Conservation (phyloP, 257 asterid species). For the Fraxinus quadrangulata region DNA sequence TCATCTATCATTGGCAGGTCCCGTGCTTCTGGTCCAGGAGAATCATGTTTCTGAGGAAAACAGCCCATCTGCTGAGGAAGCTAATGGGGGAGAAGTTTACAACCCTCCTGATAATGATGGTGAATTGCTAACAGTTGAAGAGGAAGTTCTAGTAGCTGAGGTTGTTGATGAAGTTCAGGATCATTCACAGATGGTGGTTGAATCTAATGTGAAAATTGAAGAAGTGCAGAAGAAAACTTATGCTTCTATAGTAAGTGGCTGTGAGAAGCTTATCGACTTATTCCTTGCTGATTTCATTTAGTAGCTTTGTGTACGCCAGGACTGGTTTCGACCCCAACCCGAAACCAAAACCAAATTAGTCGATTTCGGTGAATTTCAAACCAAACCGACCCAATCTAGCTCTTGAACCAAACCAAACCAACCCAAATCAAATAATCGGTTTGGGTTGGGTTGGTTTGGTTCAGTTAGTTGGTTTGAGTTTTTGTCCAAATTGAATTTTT, state of each 20-base stretch:
- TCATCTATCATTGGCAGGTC: conserved; percentile 24
- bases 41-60: conserved; percentile 53
- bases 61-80: conserved; percentile 56
- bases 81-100: conserved; percentile 65
- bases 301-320: not conserved
- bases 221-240: conserved; percentile 82
- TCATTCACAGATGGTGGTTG: conserved; percentile 46
- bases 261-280: conserved; percentile 2
- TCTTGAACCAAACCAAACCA: too few species aligned
- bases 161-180: conserved; percentile 68
- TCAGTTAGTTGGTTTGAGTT: too few species aligned
- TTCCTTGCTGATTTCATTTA: not conserved
- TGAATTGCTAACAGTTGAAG: conserved; percentile 53
- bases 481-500: too few species aligned
- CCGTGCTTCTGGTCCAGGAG: conserved; percentile 37
- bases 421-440: too few species aligned
- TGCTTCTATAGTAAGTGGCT: conserved; percentile 81
- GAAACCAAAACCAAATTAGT: too few species aligned
- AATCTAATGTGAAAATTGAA: conserved; percentile 55
- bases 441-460: too few species aligned
- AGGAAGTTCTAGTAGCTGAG: conserved; percentile 75
- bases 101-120: conserved; percentile 74
- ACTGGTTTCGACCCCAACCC: too few species aligned
- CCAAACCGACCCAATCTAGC: too few species aligned
- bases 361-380: too few species aligned